Base-by-base conservation (phyloP, 495 filamentous ascomycete species). In the Xylaria palmicola region DNA sequence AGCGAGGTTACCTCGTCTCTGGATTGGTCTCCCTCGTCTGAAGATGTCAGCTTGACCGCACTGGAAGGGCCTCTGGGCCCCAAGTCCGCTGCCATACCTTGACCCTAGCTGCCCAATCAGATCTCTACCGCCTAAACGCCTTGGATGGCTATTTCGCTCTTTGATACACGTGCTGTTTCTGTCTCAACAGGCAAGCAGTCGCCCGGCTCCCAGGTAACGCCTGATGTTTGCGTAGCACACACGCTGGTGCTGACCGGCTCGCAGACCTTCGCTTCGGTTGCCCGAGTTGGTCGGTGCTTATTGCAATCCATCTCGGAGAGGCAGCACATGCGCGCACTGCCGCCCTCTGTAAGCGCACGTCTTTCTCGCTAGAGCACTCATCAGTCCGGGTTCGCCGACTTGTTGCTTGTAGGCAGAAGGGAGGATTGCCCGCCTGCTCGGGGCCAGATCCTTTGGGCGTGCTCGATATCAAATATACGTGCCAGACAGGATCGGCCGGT, bases 191-290 rank as follows among this genome's bases (percentile, higher is more conserved):
- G 13, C n/a, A n/a, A n/a, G 13, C 7, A 29, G 36, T 13, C 26
- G 9, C 3, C n/a, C 13, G 30, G 45, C 44, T 41, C 24, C 39
- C 30, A 40, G 24, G 56, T 50, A 24, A 40, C 50, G 10, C 26
- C 50, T 36, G 36, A 22, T 44, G 57, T 60, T 60, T 60, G 57
- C 57, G 36, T 60, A 43, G 47, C 37, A 52, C 48, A 52, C 48
- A 39, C 13, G 27, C 19, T 19, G 54, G 19, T 34, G 15, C 37
- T 45, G 27, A 20, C 27, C 26, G n/a, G 17, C 22, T 12, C 7
- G 27, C 20, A 13, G 4, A 19, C 30, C 13, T 39, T 67, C 64
- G 48, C 55, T 61, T 62, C 55, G 40, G 54, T 62, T 63, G 63
- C 29, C 60, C 45, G 36, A 60, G 56, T 49, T 48, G 15, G 54